Evolutionary conservation across 2,329 filamentous ascomycete species (phyloP).

Genomic region (Acarospora socialis): DNA sequence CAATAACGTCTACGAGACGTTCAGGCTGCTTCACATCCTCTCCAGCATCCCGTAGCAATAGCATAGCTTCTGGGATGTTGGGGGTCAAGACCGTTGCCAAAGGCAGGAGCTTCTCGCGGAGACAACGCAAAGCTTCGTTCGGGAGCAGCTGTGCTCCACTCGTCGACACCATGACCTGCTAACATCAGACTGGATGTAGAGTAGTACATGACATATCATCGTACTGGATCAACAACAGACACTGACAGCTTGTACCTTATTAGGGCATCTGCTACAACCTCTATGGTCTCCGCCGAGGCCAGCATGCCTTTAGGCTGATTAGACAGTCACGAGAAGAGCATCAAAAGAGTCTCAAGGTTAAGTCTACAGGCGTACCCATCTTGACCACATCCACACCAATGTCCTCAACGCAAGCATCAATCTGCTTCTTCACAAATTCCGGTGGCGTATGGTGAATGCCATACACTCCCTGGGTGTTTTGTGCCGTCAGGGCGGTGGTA

Average conservation of each 20-base stretch:
- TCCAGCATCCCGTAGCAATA: slow-evolving; percentile 30
- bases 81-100: slow-evolving; percentile 33
- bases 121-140: slow-evolving; percentile 25
- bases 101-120: slow-evolving; percentile 28
- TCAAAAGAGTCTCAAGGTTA: neutral
- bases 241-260: slow-evolving; percentile 40
- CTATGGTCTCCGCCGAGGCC: slow-evolving; percentile 55
- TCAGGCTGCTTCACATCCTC: slow-evolving; percentile 31
- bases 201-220: slow-evolving; percentile 14
- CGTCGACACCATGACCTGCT: slow-evolving; percentile 67
- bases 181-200: neutral
- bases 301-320: slow-evolving; percentile 53
- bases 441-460: slow-evolving; percentile 69
- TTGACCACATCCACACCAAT: slow-evolving; percentile 83
- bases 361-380: slow-evolving; percentile 46
- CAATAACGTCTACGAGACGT: slow-evolving; percentile 51
- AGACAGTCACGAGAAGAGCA: slow-evolving; percentile 5
- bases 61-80: slow-evolving; percentile 33
- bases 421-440: slow-evolving; percentile 68
- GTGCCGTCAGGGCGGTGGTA: slow-evolving; percentile 87
- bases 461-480: slow-evolving; percentile 76
- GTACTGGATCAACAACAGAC: slow-evolving; percentile 63
- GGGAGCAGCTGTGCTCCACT: slow-evolving; percentile 34
- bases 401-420: slow-evolving; percentile 71
- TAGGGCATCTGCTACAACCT: slow-evolving; percentile 52